These are phyloP conservation scores for Eucalyptus tenuipes DNA, from an alignment of 345 rosid genomes.

Conservation along the genomic window DNA sequence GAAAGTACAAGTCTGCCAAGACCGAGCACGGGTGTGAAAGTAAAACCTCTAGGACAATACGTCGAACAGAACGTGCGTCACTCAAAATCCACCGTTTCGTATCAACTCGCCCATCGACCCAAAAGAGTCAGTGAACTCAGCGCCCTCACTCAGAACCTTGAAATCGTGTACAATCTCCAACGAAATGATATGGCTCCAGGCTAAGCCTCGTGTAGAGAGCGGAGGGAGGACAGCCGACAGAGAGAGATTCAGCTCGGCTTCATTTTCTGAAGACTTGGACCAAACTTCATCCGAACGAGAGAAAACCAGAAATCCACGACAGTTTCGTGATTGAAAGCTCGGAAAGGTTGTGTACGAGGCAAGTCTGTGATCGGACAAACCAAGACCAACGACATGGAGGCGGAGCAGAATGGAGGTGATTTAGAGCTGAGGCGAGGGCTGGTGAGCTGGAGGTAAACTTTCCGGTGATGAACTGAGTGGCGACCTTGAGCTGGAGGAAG, in stretches of 20 bases:
- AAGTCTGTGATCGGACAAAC: neutral
- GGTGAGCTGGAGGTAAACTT: neutral
- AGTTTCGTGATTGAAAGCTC: neutral
- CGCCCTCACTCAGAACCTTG: neutral
- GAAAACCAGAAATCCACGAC: neutral
- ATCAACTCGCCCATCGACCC: neutral
- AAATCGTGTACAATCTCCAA: neutral
- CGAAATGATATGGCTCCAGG: neutral
- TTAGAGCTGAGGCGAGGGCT: neutral
- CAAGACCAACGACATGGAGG: neutral
- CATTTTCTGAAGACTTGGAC: neutral
- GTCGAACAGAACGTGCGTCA: neutral
- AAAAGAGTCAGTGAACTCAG: neutral
- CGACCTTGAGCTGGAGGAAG: neutral
- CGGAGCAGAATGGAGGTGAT: neutral
- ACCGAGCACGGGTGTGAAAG: neutral
- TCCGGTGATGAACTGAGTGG: neutral
- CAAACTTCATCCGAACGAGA: neutral
- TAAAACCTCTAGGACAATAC: neutral
- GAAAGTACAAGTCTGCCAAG: neutral
- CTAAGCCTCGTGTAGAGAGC: neutral
- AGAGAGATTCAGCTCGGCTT: neutral
- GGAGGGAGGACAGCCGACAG: neutral
- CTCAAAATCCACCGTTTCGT: neutral
- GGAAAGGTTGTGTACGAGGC: neutral